Base-by-base conservation (phyloP, 768 basidiomycete species). In the Psilocybe subaeruginosa region DNA sequence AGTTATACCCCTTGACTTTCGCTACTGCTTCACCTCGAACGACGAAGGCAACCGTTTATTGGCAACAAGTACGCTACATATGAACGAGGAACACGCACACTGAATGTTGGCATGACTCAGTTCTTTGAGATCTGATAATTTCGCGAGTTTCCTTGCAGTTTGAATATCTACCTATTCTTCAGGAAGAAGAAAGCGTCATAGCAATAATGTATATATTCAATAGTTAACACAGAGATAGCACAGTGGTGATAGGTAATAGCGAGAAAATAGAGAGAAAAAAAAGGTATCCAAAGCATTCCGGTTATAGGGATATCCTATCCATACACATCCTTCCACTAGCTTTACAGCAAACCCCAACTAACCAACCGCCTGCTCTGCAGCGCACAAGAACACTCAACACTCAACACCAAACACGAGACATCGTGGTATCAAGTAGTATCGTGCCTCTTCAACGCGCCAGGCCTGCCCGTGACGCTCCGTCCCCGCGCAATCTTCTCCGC, bases 401-500 rank as follows among this genome's bases (percentile, higher is more conserved):
- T n/a, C n/a, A n/a, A 23, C 23, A 23, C 23, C 23, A 0, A 23
- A 0, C 23, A 23, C 23, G 23, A 23, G 23, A 23, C 23, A 23
- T 23, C 23, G 0, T 2, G 31, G 31, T n/a, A 35, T 60, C 50
- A 64, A 48, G 63, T 56, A n/a, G 87, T 89, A 59, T 85, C 89
- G 67, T 83, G 82, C 69, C 89, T 79, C 80, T 88, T 91, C 70
- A 90, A 73, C 48, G 82, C 78, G 27, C 73, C 69, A 12, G 85
- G 85, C 64, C 82, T 73, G 53, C 77, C 80, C 12, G 78, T 74
- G 14, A 77, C 64, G 61, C 69, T 74, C 64, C 84, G 74, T 33
- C 81, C 83, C 54, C 80, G 76, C 33, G 90, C 86, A 64, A 90
- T 83, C 66, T 78, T 75, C 47, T 89, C 88, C 61, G 88, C 88